Base-by-base conservation (phyloP, 2,329 filamentous ascomycete species). In the Penicillium decumbens region DNA sequence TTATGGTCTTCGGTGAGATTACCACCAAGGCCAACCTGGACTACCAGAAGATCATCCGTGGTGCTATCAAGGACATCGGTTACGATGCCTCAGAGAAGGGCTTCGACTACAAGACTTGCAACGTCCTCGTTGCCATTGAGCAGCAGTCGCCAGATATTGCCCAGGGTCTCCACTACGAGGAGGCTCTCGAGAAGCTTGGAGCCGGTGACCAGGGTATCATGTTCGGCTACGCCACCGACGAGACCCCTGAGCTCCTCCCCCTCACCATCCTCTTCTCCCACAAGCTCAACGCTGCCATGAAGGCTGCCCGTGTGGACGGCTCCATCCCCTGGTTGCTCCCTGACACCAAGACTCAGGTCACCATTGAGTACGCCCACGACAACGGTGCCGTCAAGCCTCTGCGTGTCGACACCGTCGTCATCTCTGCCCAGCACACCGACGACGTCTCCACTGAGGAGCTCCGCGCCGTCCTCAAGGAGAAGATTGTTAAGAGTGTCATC, bases 161-260 rank as follows among this genome's bases (percentile, higher is more conserved):
- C 65, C 93, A 97, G 80, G 93, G 93, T 82, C 89, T 98, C 50
- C 89, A 97, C 82, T 95, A 95, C 75, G 93, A 98, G 62, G 83
- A 96, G 80, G 90, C 89, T 63, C 87, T 98, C 43, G 93, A 98
- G 84, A 86, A 95, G 78, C 86, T 98, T 60, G 93, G 93, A 76
- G 93, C 93, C 57, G 93, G 93, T 87, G 93, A 98, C 78, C 93
- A 98, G 82, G 93, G 93, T 81, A 96, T 98, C 82, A 98, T 98
- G 93, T 98, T 98, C 77, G 93, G 93, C 68, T 98, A 98, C 82
- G 93, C 93, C 75, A 95, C 93, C 68, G 93, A 98, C 70, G 93
- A 98, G 83, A 97, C 93, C 66, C 91, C 92, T 56, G 93, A 98
- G 80, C 83, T 95, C 65, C 88, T 97, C 72, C 93, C 93, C 62